A percentile compares a stretch with the other conserved stretches of the same genome.
These are phyloP conservation scores for Dipteronia dyeriana DNA, from an alignment of 345 rosid genomes.

Conservation along the genomic window DNA sequence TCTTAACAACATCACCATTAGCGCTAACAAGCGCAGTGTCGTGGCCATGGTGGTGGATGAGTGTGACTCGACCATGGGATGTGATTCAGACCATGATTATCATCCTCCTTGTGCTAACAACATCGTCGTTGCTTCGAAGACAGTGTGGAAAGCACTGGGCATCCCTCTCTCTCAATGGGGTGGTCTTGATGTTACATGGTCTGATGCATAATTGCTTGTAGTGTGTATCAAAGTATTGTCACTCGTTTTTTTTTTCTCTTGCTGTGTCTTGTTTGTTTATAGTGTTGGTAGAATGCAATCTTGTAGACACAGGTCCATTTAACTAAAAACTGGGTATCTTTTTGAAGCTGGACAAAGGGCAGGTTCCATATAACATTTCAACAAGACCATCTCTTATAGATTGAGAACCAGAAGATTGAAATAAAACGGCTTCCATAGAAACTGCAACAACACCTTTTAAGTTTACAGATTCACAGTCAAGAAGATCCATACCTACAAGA, in stretches of 20 bases:
- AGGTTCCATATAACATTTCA: not conserved
- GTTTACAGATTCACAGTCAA: not conserved
- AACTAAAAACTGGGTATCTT: not conserved
- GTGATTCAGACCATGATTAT: constrained; percentile 27
- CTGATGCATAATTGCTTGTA: constrained; percentile 25
- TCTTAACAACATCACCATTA: constrained; percentile 22
- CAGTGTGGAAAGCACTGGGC: constrained; percentile 38
- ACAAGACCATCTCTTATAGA: not conserved
- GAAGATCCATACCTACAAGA: not conserved
- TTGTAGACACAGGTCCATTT: not conserved
- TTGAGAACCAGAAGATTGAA: not conserved
- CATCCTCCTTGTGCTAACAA: constrained; percentile 35
- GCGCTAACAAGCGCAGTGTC: constrained; percentile 28
- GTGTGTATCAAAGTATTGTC: not conserved
- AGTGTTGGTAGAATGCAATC: not conserved
- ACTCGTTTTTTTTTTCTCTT: not conserved
- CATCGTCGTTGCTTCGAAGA: constrained; percentile 32
- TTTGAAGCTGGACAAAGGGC: no score
- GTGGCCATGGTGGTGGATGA: constrained; percentile 40
- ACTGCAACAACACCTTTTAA: not conserved
- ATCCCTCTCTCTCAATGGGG: constrained; percentile 30
- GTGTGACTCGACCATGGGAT: constrained; percentile 35
- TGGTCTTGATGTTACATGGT: constrained; percentile 31
- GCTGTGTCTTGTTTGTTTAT: not conserved
- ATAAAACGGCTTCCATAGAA: not conserved